Conservation (phyloP, 228 moss, liverwort and hornwort genomes). For the Sphagnum magellanicum region DNA sequence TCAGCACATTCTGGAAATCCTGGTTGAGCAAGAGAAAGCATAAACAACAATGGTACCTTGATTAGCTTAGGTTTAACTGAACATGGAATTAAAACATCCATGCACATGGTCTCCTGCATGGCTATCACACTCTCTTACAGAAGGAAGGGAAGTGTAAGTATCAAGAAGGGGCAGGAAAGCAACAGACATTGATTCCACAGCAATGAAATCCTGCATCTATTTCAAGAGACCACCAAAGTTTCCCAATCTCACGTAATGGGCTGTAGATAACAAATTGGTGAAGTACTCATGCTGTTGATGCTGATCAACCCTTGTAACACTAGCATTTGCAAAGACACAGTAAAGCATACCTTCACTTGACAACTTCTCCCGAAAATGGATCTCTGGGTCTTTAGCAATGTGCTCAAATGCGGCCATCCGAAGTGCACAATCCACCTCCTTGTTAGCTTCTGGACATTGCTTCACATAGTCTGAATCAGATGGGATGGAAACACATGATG, state of each 20-base stretch:
- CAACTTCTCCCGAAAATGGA: slow-evolving; percentile 52
- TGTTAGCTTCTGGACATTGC: slow-evolving; percentile 49
- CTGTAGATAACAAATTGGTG: background rate
- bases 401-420: slow-evolving; percentile 79
- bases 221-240: background rate
- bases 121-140: too few relatives aligned
- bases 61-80: too few relatives aligned
- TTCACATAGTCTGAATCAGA: slow-evolving; percentile 69
- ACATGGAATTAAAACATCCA: too few relatives aligned
- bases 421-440: slow-evolving; percentile 85
- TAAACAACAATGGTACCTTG: background rate
- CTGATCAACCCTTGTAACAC: background rate
- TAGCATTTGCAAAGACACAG: background rate
- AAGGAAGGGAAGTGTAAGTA: too few relatives aligned
- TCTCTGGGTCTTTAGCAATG: slow-evolving; percentile 73
- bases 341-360: slow-evolving; percentile 42
- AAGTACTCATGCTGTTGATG: background rate
- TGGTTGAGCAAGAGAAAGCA: slow-evolving; percentile 15
- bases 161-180: background rate
- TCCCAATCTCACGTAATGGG: background rate
- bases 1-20: slow-evolving; percentile 58
- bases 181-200: background rate
- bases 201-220: background rate
- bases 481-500: slow-evolving; percentile 64
- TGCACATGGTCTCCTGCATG: too few relatives aligned